A percentile compares a stretch with the other conserved stretches of the same genome.
phyloP scores from a whole-genome alignment of 495 filamentous ascomycete species.

The Penicillium coprophilum region DNA sequence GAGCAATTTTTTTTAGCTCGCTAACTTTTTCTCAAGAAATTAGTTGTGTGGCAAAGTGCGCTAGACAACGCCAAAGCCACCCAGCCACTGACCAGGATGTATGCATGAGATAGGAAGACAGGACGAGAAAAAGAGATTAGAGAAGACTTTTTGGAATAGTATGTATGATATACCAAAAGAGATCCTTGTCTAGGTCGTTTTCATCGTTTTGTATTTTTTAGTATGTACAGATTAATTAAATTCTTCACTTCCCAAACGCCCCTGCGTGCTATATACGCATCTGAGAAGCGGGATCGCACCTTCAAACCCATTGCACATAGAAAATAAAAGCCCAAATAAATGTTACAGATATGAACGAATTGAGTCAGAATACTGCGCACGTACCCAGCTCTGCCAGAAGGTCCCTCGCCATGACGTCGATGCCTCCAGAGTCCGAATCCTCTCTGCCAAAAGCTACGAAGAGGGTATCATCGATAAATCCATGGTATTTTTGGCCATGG shows the following conservation, averaged over 20 bases:
- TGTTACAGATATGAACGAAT: conserved; percentile 6
- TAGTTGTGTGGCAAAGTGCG: neutral
- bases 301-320: neutral
- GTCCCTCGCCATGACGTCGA: conserved; percentile 49
- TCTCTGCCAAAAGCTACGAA: conserved; percentile 53
- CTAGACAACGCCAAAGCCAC: conserved; percentile 2
- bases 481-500: conserved; percentile 45
- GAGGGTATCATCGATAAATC: conserved; percentile 49
- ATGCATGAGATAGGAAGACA: conserved; percentile 2
- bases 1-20: conserved; percentile 1
- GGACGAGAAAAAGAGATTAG: neutral
- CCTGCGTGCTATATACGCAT: neutral
- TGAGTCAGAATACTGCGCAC: conserved; percentile 14
- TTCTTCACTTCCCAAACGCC: neutral
- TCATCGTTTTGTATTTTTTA: conserved; percentile 3
- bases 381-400: conserved; percentile 41
- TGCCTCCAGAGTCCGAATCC: conserved; percentile 40
- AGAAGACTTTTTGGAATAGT: neutral
- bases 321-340: conserved; percentile 18
- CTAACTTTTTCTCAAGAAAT: neutral
- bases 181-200: conserved; percentile 3
- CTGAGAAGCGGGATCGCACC: neutral
- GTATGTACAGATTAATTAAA: conserved; percentile 2
- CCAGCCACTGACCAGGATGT: neutral
- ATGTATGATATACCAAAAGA: neutral